phyloP scores from a whole-genome alignment of 2,329 filamentous ascomycete genomes.

The Neopestalotiopsis clavispora region DNA sequence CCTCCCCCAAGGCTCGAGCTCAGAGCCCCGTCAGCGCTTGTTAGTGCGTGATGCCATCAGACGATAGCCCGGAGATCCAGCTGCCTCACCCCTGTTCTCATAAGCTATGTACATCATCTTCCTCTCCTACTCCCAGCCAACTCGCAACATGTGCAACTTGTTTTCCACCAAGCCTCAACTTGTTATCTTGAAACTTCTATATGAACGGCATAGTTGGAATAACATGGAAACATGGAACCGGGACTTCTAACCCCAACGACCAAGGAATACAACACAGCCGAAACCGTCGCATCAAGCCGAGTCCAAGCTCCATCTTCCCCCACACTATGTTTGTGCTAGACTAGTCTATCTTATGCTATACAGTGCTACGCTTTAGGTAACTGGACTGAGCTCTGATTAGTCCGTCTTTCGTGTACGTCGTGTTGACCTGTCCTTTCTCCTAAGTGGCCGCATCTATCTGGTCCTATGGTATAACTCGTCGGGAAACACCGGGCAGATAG shows the following conservation, averaged over 20 bases:
- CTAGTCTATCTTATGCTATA: background rate
- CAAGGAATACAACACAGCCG: background rate
- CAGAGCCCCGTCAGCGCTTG: background rate
- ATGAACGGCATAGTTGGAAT: background rate
- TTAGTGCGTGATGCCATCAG: conserved; percentile 2
- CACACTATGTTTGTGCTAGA: background rate
- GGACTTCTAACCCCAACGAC: background rate
- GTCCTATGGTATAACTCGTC: background rate
- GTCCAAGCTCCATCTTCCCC: background rate
- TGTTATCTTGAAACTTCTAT: background rate
- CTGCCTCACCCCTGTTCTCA: background rate
- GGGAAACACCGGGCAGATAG: conserved; percentile 10
- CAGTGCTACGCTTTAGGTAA: conserved; percentile 2
- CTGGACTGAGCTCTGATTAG: background rate
- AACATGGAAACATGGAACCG: background rate
- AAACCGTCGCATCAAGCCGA: background rate
- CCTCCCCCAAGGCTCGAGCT: background rate
- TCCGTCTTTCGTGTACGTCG: background rate
- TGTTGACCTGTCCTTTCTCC: background rate
- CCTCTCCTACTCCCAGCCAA: background rate
- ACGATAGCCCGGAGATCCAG: background rate
- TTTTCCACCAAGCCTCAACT: background rate
- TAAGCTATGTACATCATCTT: background rate
- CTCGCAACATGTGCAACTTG: background rate
- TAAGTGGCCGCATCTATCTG: background rate